Conservation (phyloP, 257 asterid species). For the Scutellaria galericulata region DNA sequence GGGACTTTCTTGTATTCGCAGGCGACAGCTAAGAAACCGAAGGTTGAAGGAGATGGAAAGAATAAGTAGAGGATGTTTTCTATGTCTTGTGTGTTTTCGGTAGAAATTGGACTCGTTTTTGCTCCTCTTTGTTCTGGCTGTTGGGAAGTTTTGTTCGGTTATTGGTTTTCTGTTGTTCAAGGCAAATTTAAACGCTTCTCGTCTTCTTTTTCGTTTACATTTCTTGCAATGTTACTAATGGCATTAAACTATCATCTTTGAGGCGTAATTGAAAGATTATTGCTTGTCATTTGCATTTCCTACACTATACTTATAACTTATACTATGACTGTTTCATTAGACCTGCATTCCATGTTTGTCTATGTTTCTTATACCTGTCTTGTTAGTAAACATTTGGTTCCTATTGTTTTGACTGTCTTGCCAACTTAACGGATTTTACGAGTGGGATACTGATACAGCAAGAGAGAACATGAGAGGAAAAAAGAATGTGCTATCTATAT, state of each 20-base stretch:
- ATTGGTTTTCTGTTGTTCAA: not conserved
- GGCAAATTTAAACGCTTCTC: not conserved
- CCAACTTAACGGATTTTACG: not conserved
- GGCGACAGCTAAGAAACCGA: slow-evolving; percentile 76
- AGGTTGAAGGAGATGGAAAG: slow-evolving; percentile 58
- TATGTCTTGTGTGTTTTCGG: slow-evolving; percentile 12
- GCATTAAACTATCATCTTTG: not conserved
- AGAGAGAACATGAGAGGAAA: not conserved
- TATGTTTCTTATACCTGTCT: not conserved
- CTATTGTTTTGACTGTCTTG: not conserved
- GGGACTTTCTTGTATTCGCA: slow-evolving; percentile 93
- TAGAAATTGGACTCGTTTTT: slow-evolving; percentile 32
- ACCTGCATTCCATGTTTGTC: slow-evolving; percentile 1
- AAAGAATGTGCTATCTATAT: not conserved
- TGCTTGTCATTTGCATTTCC: not conserved
- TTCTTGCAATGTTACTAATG: slow-evolving; percentile 1
- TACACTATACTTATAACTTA: not conserved
- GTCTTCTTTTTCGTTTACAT: not conserved
- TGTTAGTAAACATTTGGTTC: too few species aligned
- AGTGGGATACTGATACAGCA: not conserved
- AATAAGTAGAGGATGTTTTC: slow-evolving; percentile 45
- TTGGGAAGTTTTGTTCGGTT: slow-evolving; percentile 33
- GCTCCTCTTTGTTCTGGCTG: slow-evolving; percentile 20
- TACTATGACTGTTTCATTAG: not conserved
- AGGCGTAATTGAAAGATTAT: not conserved